Percentiles rank a stretch among this genome's conserved stretches.
These are phyloP conservation scores for Arachis monticola DNA, from an alignment of 331 rosid species.

Conservation along the genomic window DNA sequence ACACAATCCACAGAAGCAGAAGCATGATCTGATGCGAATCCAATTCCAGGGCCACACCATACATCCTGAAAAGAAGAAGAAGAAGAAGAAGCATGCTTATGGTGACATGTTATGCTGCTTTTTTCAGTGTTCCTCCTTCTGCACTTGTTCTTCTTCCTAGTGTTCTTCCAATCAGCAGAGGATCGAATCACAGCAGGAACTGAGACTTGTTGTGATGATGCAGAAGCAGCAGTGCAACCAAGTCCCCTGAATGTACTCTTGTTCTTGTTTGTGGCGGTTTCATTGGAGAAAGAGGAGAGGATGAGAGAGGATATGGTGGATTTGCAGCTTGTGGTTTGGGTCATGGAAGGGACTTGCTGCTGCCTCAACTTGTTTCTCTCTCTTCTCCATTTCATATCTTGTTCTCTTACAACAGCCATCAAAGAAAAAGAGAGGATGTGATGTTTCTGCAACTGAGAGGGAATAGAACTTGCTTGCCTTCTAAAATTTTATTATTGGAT, in stretches of 20 bases:
- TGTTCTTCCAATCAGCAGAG: no score
- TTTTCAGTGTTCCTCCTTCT: no score
- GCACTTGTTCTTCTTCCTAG: no score
- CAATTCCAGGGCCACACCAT: no score
- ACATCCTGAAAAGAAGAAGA: no score
- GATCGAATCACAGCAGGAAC: conserved; percentile 48
- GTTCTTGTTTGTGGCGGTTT: conserved; percentile 50
- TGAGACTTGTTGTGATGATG: conserved; percentile 76
- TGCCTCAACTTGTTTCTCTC: conserved; percentile 63
- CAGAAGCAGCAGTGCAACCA: conserved; percentile 72
- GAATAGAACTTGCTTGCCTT: conserved; percentile 5
- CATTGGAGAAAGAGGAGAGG: conserved; percentile 67
- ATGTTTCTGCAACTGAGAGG: conserved; percentile 12
- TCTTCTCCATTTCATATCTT: conserved; percentile 63
- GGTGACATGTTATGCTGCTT: no score
- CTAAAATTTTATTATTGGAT: no score
- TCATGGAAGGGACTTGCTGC: conserved; percentile 49
- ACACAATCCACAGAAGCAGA: no score
- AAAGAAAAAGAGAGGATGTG: background rate
- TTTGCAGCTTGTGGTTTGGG: conserved; percentile 68
- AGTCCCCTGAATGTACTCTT: conserved; percentile 62
- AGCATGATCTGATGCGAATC: no score
- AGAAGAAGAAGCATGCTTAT: no score
- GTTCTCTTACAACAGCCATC: conserved; percentile 68
- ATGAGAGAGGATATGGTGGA: conserved; percentile 36